Evolutionary conservation across 2,329 filamentous ascomycete genomes (phyloP).

Genomic region (Fusarium illudens): DNA sequence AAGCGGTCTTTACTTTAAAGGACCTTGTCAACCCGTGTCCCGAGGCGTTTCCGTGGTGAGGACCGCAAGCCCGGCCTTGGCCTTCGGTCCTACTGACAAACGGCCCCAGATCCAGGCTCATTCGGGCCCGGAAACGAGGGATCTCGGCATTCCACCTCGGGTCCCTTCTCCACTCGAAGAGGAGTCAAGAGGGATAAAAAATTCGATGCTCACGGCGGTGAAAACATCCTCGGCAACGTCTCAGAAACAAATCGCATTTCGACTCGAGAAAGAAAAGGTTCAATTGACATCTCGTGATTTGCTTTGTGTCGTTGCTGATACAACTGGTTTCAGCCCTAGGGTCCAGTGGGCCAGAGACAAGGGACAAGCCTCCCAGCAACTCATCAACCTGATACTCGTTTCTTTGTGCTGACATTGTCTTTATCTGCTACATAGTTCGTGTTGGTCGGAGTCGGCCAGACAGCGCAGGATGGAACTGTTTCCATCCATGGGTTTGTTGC

Average conservation of each 20-base stretch:
- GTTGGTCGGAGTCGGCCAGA: conserved; percentile 20
- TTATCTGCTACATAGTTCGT: neutral
- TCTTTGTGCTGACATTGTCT: neutral
- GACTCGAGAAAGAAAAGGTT: neutral
- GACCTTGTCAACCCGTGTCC: conserved; percentile 13
- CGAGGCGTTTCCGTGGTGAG: conserved; percentile 28
- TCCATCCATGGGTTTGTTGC: neutral
- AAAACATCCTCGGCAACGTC: neutral
- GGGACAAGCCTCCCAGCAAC: neutral
- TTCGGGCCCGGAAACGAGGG: conserved; percentile 6
- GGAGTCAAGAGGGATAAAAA: neutral
- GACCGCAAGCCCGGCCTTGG: conserved; percentile 9
- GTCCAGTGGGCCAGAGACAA: conserved; percentile 6
- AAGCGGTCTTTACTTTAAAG: conserved; percentile 19
- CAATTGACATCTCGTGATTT: conserved; percentile 16
- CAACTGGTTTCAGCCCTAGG: conserved; percentile 8
- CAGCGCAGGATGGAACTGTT: no score
- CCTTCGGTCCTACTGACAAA: conserved; percentile 24
- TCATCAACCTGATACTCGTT: conserved; percentile 2
- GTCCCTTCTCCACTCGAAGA: conserved; percentile 2
- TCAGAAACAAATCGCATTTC: neutral
- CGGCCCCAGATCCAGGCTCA: conserved; percentile 14
- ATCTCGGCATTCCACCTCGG: conserved; percentile 15
- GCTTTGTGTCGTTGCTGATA: conserved; percentile 17
- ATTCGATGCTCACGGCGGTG: neutral